phyloP scores from a whole-genome alignment of 2,329 filamentous ascomycete genomes.

The Colletotrichum spaethianum region DNA sequence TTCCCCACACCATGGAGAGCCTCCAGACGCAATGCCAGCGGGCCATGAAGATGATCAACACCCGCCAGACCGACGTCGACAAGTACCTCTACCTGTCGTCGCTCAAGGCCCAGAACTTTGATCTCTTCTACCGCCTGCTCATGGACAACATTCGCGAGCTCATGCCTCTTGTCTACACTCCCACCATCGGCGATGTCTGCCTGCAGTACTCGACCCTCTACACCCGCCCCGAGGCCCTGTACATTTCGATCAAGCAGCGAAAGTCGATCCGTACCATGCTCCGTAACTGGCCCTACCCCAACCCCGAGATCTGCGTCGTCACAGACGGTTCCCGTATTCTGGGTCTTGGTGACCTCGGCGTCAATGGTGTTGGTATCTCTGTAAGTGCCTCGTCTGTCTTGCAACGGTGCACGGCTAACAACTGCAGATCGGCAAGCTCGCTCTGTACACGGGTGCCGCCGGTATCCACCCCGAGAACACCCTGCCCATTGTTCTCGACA shows the following conservation, averaged over 20 bases:
- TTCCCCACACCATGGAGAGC: conserved; percentile 75
- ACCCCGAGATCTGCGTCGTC: conserved; percentile 96
- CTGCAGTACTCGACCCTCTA: conserved; percentile 96
- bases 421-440: conserved; percentile 86
- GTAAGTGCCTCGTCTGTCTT: conserved; percentile 62
- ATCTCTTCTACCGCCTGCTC: conserved; percentile 87
- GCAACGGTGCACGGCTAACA: conserved; percentile 42
- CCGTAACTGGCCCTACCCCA: conserved; percentile 89
- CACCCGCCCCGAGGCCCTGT: conserved; percentile 94
- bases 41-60: conserved; percentile 82
- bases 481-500: conserved; percentile 78
- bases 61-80: conserved; percentile 79
- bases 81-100: conserved; percentile 87
- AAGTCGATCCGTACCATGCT: conserved; percentile 92
- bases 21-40: conserved; percentile 72
- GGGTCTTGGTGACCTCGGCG: conserved; percentile 93
- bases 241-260: conserved; percentile 95
- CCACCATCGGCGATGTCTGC: conserved; percentile 95
- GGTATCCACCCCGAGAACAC: conserved; percentile 93
- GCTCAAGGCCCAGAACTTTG: conserved; percentile 81
- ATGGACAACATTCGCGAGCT: conserved; percentile 84
- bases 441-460: conserved; percentile 94
- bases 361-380: conserved; percentile 98
- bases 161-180: conserved; percentile 89
- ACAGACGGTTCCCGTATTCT: conserved; percentile 95